Base-by-base conservation (phyloP, 306 rosid genomes). In the Senna tora region DNA sequence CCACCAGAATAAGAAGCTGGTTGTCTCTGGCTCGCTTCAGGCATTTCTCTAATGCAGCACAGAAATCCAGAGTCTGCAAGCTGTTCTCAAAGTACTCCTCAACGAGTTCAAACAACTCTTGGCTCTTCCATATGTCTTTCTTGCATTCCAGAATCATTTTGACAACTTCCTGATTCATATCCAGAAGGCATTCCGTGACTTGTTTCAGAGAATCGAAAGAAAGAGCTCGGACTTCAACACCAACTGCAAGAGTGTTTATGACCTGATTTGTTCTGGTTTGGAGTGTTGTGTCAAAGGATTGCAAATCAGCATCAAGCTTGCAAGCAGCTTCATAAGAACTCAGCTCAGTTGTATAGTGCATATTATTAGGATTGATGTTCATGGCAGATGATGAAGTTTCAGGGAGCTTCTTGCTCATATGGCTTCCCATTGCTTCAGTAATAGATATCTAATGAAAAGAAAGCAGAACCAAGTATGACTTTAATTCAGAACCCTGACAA, bases 161-260 rank as follows among this genome's bases (percentile, higher is more conserved):
- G 2, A 93, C 97, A 67, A 93, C 97, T 64, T 93, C 98, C 67
- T 93, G 98, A 61, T 93, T 93, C 97, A 93, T 91, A 72, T 91
- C 98, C 60, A 93, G 62, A 2, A 93, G 92, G 60, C 98, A 93
- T 68, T 77, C 96, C 0, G 97, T 93, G 74, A 91, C 80, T 74
- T 89, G 88, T 60, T 89, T 91, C 3, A 93, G 79, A 5, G 97
- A 93, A 50, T 89, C 94, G 6, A 93, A 89, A 0, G 98, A 93
- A 65, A 93, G 90, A 5, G 96, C 84, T 28, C 96, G 92, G 55
- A 91, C 97, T 67, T 91, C 97, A 0, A 91, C 97, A 7, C 98
- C 97, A 5, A 49, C 84, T 0, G 92, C 96, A 7, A 94, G 89
- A 5, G 91, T 80, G 62, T 79, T 91, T 81, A 94, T 94, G n/a